Evolutionary conservation across 371 early-diverging fungal genomes (phyloP).

Genomic region (Apophysomyces trapeziformis): DNA sequence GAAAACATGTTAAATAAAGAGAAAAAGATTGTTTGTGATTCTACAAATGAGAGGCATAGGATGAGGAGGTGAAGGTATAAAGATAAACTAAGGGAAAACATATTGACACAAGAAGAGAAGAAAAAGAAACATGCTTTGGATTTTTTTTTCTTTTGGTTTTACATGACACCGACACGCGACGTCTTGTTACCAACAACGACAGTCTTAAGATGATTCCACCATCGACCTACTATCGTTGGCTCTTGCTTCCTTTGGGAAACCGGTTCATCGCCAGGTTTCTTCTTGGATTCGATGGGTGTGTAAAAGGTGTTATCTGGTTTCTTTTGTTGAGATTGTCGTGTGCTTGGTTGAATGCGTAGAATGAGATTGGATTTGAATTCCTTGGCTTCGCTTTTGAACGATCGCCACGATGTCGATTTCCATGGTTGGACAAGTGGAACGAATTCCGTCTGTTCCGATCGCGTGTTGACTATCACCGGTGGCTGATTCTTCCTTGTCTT

Average conservation of each 20-base stretch:
- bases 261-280: not conserved
- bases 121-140: not conserved
- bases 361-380: not conserved
- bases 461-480: not conserved
- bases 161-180: constrained; percentile 47
- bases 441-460: constrained; percentile 5
- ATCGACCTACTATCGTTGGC: constrained; percentile 29
- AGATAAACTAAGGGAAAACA: not conserved
- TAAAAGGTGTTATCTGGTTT: not conserved
- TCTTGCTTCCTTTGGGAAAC: not conserved
- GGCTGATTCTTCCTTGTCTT: not conserved
- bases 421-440: constrained; percentile 9
- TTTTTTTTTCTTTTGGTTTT: constrained; percentile 16
- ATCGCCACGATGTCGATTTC: constrained; percentile 1
- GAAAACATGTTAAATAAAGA: too few species aligned
- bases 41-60: not conserved
- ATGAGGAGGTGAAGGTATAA: not conserved
- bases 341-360: not conserved
- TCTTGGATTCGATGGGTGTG: not conserved
- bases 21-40: not conserved
- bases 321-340: not conserved
- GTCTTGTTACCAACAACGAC: constrained; percentile 48
- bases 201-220: constrained; percentile 53
- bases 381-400: constrained; percentile 5
- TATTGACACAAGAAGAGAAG: constrained; percentile 2